Base-by-base conservation (phyloP, 225 moss, liverwort and hornwort genomes). In the Ulota crispa region DNA sequence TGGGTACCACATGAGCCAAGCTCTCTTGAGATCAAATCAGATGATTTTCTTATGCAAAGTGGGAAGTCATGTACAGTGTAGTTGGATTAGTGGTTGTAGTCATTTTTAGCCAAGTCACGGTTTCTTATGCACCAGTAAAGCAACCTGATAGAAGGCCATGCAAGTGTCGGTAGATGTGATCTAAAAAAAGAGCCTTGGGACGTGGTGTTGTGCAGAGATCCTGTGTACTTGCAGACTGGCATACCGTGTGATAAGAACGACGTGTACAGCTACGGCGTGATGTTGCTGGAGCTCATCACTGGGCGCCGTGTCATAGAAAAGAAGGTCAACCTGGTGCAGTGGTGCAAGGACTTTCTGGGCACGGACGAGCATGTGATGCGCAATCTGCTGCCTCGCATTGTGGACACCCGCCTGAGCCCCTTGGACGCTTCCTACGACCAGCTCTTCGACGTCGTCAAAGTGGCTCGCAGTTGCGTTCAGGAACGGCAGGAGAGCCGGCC, bases 201-300 rank as follows among this genome's bases (percentile, higher is more conserved):
- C 34, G n/a, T 20, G 66, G 20, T 39, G 0, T 41, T 56, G 56
- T 82, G 70, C 68, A 88, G 88, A 15, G 89, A 89, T 78, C 89
- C 89, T 28, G 54, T 5, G 8, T 87, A 85, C 63, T 24, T 89
- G 18, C 85, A 72, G 47, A 75, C 52, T 7, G 89, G 89, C 18
- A 21, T 73, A 13, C 69, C 89, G 1, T 87, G 87, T 39, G 80
- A 87, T 21, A 92, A 93, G 83, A 91, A 89, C 69, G 90, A 93
- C 74, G 92, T 93, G 24, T 92, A 92, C 90, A 93, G 92, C 89
- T 93, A 89, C 7, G 92, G 93, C 24, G 90, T 93, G 24, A 87
- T 93, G 18, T 69, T 93, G 62, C 41, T 93, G 75, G 92, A 93
- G 85, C 89, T 93, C 55, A 89, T 89, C 19, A 88, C 92, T 4